Evolutionary conservation across 2,329 filamentous ascomycete genomes (phyloP), one percentile per base, ranked within the genome.

Genomic region (Venturia oleaginea): DNA sequence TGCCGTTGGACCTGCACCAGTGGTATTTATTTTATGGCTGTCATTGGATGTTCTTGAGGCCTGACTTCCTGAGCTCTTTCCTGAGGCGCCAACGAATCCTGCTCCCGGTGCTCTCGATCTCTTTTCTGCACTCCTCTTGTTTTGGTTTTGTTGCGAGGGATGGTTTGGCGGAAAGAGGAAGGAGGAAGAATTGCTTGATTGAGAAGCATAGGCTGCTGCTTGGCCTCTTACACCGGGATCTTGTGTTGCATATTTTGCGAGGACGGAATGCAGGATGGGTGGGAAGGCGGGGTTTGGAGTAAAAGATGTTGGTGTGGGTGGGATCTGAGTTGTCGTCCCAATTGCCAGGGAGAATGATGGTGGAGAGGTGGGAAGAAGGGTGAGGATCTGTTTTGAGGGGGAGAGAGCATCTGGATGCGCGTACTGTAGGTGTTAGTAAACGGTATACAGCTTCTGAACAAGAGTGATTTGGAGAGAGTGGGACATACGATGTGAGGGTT

Each of bases 211-310:
- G 63, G 84, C 82, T 46, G 82, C 78, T 3, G 84, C 85, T 73
- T 86, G 83, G 2, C 81, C 80, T 66, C 82, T 76, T 13, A 85
- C 80, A 24, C 80, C 78, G 0, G 83, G 83, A 66, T 87, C 85
- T 61, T 80, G 71, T 24, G 78, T 75, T 0, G 84, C 84, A 70
- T 86, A 73, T 42, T 81, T 73, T 34, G 78, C 73, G 64, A 86
- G 75, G 7, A 86, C 81, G 3, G 80, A 78, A 68, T 86, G 82
- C 0, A 87, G 74, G 61, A 85, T 81, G 13, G 75, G 70, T 24
- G 85, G 74, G 71, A 87, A 86, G 3, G 76, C 72, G 0, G 77
- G 78, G 70, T 87, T 87, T 68, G 84, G 80, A 37, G 72, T 78
- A 67, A 87, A 79, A 34, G 80, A 81, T 61, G 81, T 76, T 3